Evolutionary conservation across 2,329 filamentous ascomycete genomes (phyloP).

Genomic region (Chaetomium sp.): DNA sequence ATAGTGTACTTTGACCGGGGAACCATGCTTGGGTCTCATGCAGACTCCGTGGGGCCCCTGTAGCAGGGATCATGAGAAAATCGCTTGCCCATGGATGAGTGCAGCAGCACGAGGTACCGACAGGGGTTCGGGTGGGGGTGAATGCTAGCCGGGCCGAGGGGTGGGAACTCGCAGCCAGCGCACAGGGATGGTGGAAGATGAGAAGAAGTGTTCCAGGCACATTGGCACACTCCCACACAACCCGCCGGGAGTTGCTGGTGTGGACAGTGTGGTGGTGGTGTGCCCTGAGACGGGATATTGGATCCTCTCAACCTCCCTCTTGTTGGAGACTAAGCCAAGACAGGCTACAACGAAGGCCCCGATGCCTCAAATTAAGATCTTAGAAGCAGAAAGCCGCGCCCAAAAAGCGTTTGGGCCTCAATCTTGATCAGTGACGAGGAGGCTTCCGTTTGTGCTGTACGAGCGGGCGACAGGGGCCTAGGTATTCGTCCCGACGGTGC

Average conservation of each 20-base stretch:
- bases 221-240: background rate
- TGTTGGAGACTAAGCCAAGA: too few relatives aligned
- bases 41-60: constrained; percentile 9
- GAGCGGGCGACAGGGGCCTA: too few relatives aligned
- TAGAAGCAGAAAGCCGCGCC: too few relatives aligned
- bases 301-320: background rate
- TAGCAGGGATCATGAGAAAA: constrained; percentile 14
- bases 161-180: constrained; percentile 1
- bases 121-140: constrained; percentile 8
- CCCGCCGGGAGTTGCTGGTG: too few relatives aligned
- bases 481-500: too few relatives aligned
- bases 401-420: too few relatives aligned
- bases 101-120: constrained; percentile 10
- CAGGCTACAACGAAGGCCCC: too few relatives aligned
- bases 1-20: constrained; percentile 9
- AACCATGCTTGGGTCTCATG: constrained; percentile 20
- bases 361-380: too few relatives aligned
- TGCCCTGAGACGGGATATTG: background rate
- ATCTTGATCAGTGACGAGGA: too few relatives aligned
- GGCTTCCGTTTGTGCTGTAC: too few relatives aligned
- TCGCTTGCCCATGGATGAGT: background rate
- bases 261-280: background rate
- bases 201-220: constrained; percentile 11
- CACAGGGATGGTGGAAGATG: constrained; percentile 17
- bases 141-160: too few relatives aligned